Conservation (phyloP, 768 basidiomycete species). For the Trichaptum fuscoviolaceum region DNA sequence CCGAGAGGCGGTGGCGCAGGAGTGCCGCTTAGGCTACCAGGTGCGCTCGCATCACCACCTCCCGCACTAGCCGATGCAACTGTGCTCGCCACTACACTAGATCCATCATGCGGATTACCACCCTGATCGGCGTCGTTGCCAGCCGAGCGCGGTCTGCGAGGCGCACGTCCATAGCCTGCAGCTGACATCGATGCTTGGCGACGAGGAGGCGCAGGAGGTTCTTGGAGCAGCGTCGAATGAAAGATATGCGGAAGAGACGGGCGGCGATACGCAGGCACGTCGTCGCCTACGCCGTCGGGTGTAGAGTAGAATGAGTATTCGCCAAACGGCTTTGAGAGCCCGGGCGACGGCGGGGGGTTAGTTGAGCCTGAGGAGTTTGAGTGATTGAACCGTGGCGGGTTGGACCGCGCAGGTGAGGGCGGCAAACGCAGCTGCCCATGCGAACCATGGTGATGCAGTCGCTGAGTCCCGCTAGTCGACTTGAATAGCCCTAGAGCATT, state of each 20-base stretch:
- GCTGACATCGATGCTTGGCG: conserved; percentile 11
- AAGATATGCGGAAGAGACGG: conserved; percentile 65
- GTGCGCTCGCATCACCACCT: neutral
- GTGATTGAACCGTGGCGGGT: conserved; percentile 12
- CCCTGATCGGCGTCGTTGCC: conserved; percentile 56
- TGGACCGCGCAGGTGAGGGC: conserved; percentile 24
- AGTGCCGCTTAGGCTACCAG: neutral
- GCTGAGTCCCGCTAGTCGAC: conserved; percentile 23
- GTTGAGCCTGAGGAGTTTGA: neutral
- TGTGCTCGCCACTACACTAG: neutral
- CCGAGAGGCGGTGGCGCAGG: neutral
- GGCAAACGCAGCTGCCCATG: conserved; percentile 11
- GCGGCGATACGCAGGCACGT: conserved; percentile 34
- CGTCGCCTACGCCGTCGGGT: conserved; percentile 13
- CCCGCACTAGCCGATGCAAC: too few relatives aligned
- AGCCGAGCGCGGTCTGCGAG: conserved; percentile 65
- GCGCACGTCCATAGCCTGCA: conserved; percentile 23
- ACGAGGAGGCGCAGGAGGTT: conserved; percentile 10
- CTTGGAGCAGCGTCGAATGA: conserved; percentile 12
- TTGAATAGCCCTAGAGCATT: conserved; percentile 53
- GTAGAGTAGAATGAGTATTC: conserved; percentile 41
- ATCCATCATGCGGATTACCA: conserved; percentile 24
- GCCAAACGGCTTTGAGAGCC: conserved; percentile 29
- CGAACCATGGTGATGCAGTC: conserved; percentile 23
- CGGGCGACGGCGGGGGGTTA: conserved; percentile 26